Evolutionary conservation across 176 grass and related monocot species (phyloP).

Genomic region (Phoenix roebelenii): DNA sequence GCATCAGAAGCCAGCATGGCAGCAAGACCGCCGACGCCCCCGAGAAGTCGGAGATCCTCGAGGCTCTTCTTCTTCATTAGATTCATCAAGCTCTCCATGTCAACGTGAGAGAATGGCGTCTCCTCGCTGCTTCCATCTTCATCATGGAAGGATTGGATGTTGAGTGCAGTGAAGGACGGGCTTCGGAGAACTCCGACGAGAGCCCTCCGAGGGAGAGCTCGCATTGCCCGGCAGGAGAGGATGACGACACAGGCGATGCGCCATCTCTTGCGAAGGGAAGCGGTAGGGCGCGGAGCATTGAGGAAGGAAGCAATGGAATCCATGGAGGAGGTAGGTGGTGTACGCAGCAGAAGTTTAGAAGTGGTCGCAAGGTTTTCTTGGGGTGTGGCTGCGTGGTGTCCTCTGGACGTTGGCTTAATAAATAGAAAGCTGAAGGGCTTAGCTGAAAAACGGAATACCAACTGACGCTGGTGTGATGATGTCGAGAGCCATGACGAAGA

Average conservation of each 20-base stretch:
- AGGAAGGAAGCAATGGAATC: background rate
- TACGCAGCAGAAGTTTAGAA: too few relatives aligned
- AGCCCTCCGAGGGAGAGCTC: background rate
- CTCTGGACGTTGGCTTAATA: too few relatives aligned
- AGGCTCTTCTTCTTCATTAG: background rate
- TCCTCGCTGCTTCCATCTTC: background rate
- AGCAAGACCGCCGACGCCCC: background rate
- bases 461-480: too few relatives aligned
- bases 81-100: background rate
- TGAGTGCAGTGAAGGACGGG: constrained; percentile 1
- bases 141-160: background rate
- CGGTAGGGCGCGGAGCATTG: background rate
- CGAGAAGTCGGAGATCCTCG: background rate
- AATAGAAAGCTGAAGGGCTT: too few relatives aligned
- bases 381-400: too few relatives aligned
- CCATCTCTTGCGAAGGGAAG: background rate
- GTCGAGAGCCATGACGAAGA: too few relatives aligned
- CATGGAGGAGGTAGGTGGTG: too few relatives aligned
- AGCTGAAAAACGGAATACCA: too few relatives aligned
- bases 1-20: background rate
- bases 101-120: background rate
- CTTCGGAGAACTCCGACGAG: background rate
- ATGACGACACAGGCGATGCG: constrained; percentile 13
- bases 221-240: constrained; percentile 3
- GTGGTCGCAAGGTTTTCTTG: too few relatives aligned